These are phyloP conservation scores for Diutina catenulata DNA, from an alignment of 1,139 yeast genomes.

Conservation along the genomic window DNA sequence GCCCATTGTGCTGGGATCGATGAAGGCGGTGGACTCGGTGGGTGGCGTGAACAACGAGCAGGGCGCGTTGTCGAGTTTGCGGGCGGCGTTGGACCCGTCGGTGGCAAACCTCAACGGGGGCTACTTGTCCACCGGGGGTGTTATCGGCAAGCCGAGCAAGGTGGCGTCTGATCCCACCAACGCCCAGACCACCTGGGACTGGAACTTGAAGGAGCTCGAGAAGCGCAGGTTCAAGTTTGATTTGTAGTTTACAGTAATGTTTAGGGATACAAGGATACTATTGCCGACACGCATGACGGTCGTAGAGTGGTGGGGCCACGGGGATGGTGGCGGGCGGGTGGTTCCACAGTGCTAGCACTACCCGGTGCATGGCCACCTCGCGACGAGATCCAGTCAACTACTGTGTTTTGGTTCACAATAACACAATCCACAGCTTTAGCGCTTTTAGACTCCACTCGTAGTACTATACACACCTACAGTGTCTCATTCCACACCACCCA, in stretches of 20 bases:
- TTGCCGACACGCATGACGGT: too few species aligned
- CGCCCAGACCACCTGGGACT: not conserved
- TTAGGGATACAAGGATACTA: too few species aligned
- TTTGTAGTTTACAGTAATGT: not conserved
- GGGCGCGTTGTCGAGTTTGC: constrained; percentile 24
- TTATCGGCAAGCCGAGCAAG: constrained; percentile 14
- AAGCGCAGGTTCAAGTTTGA: not conserved
- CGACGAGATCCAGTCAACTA: too few species aligned
- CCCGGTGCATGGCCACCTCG: too few species aligned
- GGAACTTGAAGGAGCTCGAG: not conserved
- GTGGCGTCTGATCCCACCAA: constrained; percentile 13
- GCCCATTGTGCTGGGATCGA: constrained; percentile 11
- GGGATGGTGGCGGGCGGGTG: too few species aligned
- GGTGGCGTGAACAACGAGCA: constrained; percentile 18
- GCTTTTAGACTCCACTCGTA: too few species aligned
- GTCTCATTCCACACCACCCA: too few species aligned
- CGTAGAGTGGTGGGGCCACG: too few species aligned
- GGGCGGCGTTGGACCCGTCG: constrained; percentile 23
- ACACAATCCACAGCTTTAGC: too few species aligned
- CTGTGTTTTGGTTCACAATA: too few species aligned
- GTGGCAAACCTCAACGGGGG: constrained; percentile 20
- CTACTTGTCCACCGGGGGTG: constrained; percentile 26
- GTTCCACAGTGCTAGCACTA: too few species aligned
- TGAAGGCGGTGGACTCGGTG: constrained; percentile 7
- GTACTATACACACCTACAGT: too few species aligned